These are phyloP conservation scores for Echinochloa phyllopogon DNA, from an alignment of 176 grass and related monocot species.

Conservation along the genomic window DNA sequence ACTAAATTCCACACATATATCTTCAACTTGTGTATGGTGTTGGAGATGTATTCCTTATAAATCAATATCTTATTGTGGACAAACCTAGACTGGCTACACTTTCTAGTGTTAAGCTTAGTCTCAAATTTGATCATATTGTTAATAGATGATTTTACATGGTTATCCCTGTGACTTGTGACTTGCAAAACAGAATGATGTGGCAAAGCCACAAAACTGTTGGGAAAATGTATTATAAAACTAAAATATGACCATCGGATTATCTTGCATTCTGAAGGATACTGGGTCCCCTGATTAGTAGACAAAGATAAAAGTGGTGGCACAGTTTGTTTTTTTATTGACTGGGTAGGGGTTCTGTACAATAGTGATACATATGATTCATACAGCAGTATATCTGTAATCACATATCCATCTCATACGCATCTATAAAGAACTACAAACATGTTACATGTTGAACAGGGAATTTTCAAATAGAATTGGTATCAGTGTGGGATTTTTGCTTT, in stretches of 20 bases:
- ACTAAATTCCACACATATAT: neutral
- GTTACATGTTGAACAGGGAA: neutral
- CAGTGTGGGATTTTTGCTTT: neutral
- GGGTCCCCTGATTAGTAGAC: too few species aligned
- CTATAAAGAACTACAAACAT: conserved; percentile 8
- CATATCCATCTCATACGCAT: neutral
- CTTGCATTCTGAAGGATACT: conserved; percentile 7
- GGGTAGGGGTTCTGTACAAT: neutral
- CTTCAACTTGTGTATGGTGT: neutral
- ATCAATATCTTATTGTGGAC: neutral
- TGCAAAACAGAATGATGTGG: conserved; percentile 12
- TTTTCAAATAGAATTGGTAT: neutral
- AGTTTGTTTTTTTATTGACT: too few species aligned
- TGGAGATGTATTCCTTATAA: neutral
- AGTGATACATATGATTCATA: neutral
- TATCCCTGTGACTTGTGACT: neutral
- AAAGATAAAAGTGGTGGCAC: too few species aligned
- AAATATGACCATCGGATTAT: neutral
- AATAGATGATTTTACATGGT: neutral
- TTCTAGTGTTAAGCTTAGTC: neutral
- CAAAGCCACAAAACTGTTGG: neutral
- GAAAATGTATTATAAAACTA: neutral
- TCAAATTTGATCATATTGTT: neutral
- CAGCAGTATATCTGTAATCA: neutral
- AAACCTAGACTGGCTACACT: neutral